These are phyloP conservation scores for Chalaropsis ovoidea DNA, from an alignment of 2,329 filamentous ascomycete genomes.

Conservation along the genomic window DNA sequence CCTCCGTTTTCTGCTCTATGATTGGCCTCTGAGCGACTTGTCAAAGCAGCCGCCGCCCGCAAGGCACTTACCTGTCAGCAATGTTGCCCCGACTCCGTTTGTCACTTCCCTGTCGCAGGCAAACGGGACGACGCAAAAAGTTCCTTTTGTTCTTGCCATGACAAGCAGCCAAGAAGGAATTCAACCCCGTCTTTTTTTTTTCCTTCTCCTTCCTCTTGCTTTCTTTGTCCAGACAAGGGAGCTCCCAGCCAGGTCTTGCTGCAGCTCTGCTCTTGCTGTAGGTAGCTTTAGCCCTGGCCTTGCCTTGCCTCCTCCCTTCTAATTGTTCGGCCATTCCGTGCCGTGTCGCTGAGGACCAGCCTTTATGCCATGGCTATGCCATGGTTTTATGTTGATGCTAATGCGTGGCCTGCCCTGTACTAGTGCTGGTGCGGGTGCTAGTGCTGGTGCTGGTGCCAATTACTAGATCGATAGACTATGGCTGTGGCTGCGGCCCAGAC, in stretches of 20 bases:
- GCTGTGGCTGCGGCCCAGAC: no score
- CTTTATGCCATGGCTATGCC: not conserved
- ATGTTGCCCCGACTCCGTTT: no score
- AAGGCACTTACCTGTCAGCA: no score
- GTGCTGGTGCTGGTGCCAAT: not conserved
- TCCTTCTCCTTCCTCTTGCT: not conserved
- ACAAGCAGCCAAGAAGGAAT: not conserved
- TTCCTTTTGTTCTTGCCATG: no score
- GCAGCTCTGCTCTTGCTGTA: not conserved
- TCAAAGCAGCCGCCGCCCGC: no score
- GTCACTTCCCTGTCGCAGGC: no score
- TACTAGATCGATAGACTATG: not conserved
- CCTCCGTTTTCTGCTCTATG: no score
- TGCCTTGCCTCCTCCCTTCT: conserved; percentile 4
- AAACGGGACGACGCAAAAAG: no score
- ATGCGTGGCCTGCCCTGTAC: not conserved
- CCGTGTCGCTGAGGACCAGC: not conserved
- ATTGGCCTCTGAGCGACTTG: no score
- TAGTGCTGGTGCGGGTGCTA: not conserved
- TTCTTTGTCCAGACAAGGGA: not conserved
- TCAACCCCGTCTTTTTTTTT: not conserved
- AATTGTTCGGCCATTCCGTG: conserved; percentile 11
- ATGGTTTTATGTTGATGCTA: not conserved
- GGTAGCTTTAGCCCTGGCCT: not conserved
- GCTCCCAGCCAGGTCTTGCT: no score